Evolutionary conservation across 352 stramenopile species (phyloP), one percentile per base, ranked within the genome.

Genomic region (Globisporangium spiculum): DNA sequence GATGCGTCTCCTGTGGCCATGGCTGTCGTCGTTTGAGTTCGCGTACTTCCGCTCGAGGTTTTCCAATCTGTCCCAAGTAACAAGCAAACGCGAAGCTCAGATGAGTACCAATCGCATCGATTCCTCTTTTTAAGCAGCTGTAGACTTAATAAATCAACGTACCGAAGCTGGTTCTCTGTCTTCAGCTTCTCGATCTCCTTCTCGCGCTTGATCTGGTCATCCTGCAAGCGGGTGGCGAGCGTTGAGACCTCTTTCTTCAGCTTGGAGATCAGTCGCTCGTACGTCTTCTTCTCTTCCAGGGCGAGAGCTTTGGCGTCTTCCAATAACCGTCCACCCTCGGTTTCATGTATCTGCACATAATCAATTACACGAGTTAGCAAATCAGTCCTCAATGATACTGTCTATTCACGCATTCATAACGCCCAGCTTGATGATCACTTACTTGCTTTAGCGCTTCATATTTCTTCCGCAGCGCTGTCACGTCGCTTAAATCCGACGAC

Each of bases 211-310:
- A 70, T 63, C 50, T 83, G 74, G 59, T 80, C 67, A 55, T 89
- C 76, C 38, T 92, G 78, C 10, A 83, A 59, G 38, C 81, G 79
- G 24, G 79, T 76, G 14, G 84, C 82, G n/a, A 93, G 70, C 64
- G 79, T 75, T 58, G 72, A 74, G 16, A 92, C 65, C 66, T 95
- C 80, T 50, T 76, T 73, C 66, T 91, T 92, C 18, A 95, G 66
- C 69, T 88, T 91, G 48, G 79, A 65, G 34, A 92, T 81, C 26
- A 92, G 73, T 53, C 86, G 80, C 50, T 92, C 81, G 66, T 95
- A 89, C 61, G 75, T 84, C 54, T 87, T 84, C 58, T 91, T 89
- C 68, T 92, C 84, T 46, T 89, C 76, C 63, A 79, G 71, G 0
- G 84, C 83, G 10, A 93, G 69, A 8, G 69, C 70, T 26, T 78